Conservation (phyloP, 768 basidiomycete species). For the Macrolepiota fuliginosa region DNA sequence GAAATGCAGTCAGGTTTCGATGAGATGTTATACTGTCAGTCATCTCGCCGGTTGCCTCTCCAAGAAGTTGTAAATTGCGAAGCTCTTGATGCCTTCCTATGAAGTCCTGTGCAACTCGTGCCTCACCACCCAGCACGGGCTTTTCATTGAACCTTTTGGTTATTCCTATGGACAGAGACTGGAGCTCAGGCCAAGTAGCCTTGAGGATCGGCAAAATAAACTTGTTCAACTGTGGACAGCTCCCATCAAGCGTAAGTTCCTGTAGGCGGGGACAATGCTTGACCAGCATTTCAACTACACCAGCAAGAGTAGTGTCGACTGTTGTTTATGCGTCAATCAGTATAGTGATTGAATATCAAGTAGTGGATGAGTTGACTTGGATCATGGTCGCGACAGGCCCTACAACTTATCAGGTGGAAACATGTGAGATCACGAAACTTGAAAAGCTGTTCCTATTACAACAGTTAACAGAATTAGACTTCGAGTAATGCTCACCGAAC, state of each 20-base stretch:
- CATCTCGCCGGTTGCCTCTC: neutral
- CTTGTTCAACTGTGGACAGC: neutral
- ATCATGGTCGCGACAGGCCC: neutral
- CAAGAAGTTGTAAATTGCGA: neutral
- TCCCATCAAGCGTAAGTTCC: neutral
- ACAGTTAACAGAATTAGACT: neutral
- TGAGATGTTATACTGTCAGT: neutral
- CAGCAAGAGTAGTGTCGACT: neutral
- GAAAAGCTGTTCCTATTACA: neutral
- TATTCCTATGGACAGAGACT: neutral
- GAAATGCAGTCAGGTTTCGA: neutral
- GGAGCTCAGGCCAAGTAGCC: constrained; percentile 5
- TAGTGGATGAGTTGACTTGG: neutral
- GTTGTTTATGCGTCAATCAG: neutral
- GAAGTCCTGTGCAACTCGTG: neutral
- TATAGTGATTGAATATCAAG: neutral
- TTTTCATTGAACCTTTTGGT: neutral
- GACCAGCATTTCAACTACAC: neutral
- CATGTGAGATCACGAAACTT: neutral
- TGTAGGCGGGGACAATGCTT: neutral
- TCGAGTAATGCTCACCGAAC: neutral
- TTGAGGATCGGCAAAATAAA: neutral
- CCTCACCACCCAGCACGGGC: neutral
- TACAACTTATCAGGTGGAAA: neutral
- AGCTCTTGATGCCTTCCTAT: neutral